Percentiles rank a stretch among this genome's conserved stretches.
Evolutionary conservation across 208 protist species (phyloP).

Genomic region (Naegleria lovaniensis): DNA sequence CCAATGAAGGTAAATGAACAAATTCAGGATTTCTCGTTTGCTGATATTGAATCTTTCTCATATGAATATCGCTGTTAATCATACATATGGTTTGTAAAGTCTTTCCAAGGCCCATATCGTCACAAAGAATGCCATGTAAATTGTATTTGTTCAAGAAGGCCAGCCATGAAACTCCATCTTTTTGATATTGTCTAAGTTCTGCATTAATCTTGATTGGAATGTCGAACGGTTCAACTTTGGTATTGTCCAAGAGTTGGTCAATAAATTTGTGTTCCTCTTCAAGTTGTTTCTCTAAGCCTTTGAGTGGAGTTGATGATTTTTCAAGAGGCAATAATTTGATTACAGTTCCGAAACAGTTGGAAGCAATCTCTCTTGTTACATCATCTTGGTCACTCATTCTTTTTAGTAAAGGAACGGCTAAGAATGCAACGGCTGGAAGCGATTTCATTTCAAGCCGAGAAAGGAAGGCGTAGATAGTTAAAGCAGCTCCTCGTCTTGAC

Average conservation of each 20-base stretch:
- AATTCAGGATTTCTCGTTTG: constrained; percentile 23
- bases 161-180: constrained; percentile 76
- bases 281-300: constrained; percentile 32
- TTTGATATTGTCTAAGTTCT: constrained; percentile 67
- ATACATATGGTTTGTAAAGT: constrained; percentile 74
- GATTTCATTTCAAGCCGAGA: constrained; percentile 43
- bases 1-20: constrained; percentile 53
- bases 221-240: constrained; percentile 43
- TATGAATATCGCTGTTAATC: constrained; percentile 47
- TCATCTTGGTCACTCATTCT: constrained; percentile 56
- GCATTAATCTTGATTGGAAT: constrained; percentile 57
- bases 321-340: constrained; percentile 67
- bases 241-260: constrained; percentile 57
- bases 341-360: constrained; percentile 58
- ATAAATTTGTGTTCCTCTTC: constrained; percentile 52
- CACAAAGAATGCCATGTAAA: constrained; percentile 73
- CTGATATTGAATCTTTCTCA: constrained; percentile 25
- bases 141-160: constrained; percentile 64
- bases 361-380: constrained; percentile 42
- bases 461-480: constrained; percentile 42
- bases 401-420: constrained; percentile 50
- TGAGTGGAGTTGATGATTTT: constrained; percentile 31
- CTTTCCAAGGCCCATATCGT: constrained; percentile 84
- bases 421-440: constrained; percentile 56
- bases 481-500: constrained; percentile 25